Evolutionary conservation across 2,329 filamentous ascomycete genomes (phyloP).

Genomic region (Orbilia brochopaga): DNA sequence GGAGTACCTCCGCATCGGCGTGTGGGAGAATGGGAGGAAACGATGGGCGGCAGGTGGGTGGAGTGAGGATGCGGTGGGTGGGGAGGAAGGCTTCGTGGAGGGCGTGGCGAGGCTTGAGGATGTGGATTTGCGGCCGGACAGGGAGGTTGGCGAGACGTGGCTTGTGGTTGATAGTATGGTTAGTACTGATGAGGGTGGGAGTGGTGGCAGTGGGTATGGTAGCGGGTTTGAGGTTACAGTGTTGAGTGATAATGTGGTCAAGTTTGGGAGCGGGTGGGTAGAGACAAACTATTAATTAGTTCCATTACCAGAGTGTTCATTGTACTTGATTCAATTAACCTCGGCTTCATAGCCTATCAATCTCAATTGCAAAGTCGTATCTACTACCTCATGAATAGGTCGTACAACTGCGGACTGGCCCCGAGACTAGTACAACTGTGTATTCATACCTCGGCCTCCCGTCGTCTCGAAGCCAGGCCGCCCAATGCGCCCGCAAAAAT

Average conservation of each 20-base stretch:
- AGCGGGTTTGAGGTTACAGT: slow-evolving; percentile 43
- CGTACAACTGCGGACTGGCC: too few species aligned
- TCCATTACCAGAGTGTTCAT: neutral
- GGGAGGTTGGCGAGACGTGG: slow-evolving; percentile 43
- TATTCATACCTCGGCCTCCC: too few species aligned
- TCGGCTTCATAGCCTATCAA: too few species aligned
- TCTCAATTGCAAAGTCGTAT: too few species aligned
- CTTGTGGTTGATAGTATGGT: slow-evolving; percentile 50
- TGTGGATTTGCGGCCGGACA: slow-evolving; percentile 44
- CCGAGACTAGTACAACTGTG: too few species aligned
- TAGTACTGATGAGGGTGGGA: slow-evolving; percentile 16
- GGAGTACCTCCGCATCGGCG: slow-evolving; percentile 39
- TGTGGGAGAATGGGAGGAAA: slow-evolving; percentile 44
- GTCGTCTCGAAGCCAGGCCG: too few species aligned
- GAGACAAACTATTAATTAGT: slow-evolving; percentile 20
- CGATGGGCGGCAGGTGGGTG: slow-evolving; percentile 40
- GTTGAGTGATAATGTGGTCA: slow-evolving; percentile 43
- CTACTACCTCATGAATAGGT: too few species aligned
- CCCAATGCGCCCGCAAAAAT: too few species aligned
- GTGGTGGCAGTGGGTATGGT: neutral
- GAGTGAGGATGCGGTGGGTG: slow-evolving; percentile 31
- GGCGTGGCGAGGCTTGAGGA: slow-evolving; percentile 45
- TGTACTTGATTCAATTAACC: too few species aligned
- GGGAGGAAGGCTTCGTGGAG: slow-evolving; percentile 46
- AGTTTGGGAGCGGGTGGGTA: slow-evolving; percentile 32